A percentile compares a stretch with the other conserved stretches of the same genome.
Conservation (phyloP, 805 yeast genomes). For the Metahyphopichia silvanorum region DNA sequence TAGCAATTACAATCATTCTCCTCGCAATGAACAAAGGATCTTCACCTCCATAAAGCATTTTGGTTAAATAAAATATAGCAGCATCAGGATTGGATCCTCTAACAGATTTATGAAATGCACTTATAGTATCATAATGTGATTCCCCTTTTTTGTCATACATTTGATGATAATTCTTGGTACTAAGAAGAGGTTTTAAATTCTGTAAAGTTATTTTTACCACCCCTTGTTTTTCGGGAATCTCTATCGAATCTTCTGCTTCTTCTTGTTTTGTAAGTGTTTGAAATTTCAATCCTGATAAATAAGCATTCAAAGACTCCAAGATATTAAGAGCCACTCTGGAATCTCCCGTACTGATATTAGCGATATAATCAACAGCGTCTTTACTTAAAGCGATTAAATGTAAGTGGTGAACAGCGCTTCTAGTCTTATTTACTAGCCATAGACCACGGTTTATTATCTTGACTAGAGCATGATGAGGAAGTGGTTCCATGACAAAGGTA, state of each 20-base stretch:
- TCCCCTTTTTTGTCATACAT: constrained; percentile 88
- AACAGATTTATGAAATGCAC: constrained; percentile 91
- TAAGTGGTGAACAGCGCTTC: constrained; percentile 50
- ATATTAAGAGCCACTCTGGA: constrained; percentile 80
- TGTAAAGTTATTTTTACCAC: constrained; percentile 39
- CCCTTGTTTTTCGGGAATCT: constrained; percentile 18
- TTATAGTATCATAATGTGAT: constrained; percentile 89
- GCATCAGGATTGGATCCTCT: constrained; percentile 92
- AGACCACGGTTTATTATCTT: constrained; percentile 35
- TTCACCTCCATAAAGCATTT: constrained; percentile 93
- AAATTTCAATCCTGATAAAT: constrained; percentile 34
- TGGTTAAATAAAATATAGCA: constrained; percentile 76
- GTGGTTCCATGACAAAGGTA: constrained; percentile 41
- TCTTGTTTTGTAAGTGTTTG: constrained; percentile 13
- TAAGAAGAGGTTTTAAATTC: constrained; percentile 39
- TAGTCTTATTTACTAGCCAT: constrained; percentile 51
- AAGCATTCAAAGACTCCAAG: constrained; percentile 68
- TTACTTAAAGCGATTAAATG: constrained; percentile 51
- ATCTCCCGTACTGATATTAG: constrained; percentile 81
- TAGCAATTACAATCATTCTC: constrained; percentile 90
- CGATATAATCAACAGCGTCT: constrained; percentile 63
- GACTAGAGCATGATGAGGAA: constrained; percentile 27
- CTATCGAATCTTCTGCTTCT: constrained; percentile 11
- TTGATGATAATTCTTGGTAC: constrained; percentile 44
- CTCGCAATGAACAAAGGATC: constrained; percentile 87